Conservation (phyloP, 2,329 filamentous ascomycete genomes). For the Pseudogymnoascus sp. region DNA sequence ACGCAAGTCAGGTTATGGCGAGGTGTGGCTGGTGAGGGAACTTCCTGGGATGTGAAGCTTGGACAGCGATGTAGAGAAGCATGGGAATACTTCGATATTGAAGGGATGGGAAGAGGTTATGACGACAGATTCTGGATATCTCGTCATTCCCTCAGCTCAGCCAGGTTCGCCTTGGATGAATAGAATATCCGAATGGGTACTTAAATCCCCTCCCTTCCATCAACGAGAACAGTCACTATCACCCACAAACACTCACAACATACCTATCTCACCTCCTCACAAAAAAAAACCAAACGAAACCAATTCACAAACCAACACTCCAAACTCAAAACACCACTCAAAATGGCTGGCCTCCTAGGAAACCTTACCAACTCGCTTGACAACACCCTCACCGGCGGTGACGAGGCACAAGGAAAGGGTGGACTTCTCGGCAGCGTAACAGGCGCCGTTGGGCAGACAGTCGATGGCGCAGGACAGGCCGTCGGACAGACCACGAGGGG, state of each 20-base stretch:
- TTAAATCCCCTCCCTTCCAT: not conserved
- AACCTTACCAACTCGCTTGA: conserved; percentile 32
- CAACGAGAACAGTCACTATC: not conserved
- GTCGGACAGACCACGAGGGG: conserved; percentile 26
- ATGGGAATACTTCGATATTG: not conserved
- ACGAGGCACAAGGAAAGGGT: conserved; percentile 34
- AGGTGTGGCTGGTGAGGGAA: conserved; percentile 1
- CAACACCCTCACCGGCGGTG: conserved; percentile 36
- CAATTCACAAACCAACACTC: not conserved
- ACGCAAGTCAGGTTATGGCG: not conserved
- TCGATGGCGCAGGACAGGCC: conserved; percentile 32
- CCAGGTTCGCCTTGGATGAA: not conserved
- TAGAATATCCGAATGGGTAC: not conserved
- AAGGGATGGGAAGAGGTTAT: not conserved
- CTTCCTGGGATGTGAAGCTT: not conserved
- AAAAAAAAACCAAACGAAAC: conserved; percentile 11
- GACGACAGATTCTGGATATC: not conserved
- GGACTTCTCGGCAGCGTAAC: conserved; percentile 33
- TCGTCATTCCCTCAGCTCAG: not conserved
- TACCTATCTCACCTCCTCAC: not conserved
- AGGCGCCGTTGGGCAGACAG: conserved; percentile 31
- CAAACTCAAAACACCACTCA: conserved; percentile 16
- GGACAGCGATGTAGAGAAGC: conserved; percentile 1
- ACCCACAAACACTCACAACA: not conserved
- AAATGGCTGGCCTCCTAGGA: conserved; percentile 32